Conservation (phyloP, 257 asterid genomes). For the Phtheirospermum japonicum region DNA sequence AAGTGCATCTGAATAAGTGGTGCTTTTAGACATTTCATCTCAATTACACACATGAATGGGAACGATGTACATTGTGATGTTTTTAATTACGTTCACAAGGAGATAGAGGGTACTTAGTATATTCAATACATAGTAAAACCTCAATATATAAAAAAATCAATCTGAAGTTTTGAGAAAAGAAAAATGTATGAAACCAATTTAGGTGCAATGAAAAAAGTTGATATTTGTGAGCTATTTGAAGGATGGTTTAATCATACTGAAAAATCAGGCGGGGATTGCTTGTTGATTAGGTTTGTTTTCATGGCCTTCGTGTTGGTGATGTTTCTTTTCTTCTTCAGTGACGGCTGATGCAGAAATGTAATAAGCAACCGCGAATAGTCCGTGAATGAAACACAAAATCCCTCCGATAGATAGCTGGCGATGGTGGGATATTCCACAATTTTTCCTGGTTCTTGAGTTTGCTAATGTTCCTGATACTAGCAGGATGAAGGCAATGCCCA, state of each 20-base stretch:
- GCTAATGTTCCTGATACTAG: constrained; percentile 52
- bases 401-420: constrained; percentile 61
- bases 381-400: constrained; percentile 60
- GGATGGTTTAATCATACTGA: no score
- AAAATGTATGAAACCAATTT: background rate
- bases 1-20: no score
- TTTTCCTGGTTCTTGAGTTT: constrained; percentile 47
- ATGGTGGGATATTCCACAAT: constrained; percentile 58
- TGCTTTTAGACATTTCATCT: no score
- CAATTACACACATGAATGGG: no score
- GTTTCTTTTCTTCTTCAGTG: constrained; percentile 40
- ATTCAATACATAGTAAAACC: background rate
- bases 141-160: background rate
- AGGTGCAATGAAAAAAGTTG: background rate
- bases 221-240: no score
- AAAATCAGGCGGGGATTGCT: constrained; percentile 32
- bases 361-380: constrained; percentile 55
- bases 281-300: constrained; percentile 35
- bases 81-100: no score
- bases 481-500: constrained; percentile 51
- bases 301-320: constrained; percentile 28
- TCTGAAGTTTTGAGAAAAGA: background rate
- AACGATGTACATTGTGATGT: no score
- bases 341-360: constrained; percentile 52
- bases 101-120: background rate